phyloP scores from a whole-genome alignment of 306 rosid genomes.

The Echinosophora koreensis region DNA sequence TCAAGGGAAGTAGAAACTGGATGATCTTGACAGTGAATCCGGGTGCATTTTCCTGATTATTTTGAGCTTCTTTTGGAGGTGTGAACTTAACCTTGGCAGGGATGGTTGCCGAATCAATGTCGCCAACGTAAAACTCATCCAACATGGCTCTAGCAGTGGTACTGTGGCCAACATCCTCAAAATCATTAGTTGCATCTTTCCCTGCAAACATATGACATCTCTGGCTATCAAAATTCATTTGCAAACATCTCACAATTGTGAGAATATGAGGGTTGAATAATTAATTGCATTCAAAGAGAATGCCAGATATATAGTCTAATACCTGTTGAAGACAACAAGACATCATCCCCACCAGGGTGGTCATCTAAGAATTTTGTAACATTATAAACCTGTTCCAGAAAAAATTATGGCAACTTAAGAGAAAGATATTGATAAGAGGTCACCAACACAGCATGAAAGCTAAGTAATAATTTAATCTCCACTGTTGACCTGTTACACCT shows the following conservation, averaged over 20 bases:
- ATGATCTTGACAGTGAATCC: conserved; percentile 63
- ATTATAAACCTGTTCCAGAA: conserved; percentile 67
- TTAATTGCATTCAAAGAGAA: not conserved
- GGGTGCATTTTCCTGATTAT: conserved; percentile 62
- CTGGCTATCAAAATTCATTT: conserved; percentile 11
- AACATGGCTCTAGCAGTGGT: conserved; percentile 69
- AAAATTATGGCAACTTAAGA: not conserved
- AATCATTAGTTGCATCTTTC: conserved; percentile 83
- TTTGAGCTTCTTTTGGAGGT: conserved; percentile 68
- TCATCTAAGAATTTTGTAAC: conserved; percentile 88
- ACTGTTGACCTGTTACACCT: too few species aligned
- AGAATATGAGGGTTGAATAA: not conserved
- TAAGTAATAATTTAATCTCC: too few species aligned
- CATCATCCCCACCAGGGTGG: conserved; percentile 95
- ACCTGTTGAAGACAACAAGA: conserved; percentile 76
- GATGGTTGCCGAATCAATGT: conserved; percentile 61
- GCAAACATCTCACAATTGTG: not conserved
- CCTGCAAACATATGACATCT: conserved; percentile 53
- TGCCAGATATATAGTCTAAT: conserved; percentile 7
- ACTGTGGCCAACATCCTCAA: conserved; percentile 87
- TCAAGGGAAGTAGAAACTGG: conserved; percentile 72
- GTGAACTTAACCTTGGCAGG: conserved; percentile 49
- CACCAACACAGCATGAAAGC: too few species aligned
- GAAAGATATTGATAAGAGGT: not conserved
- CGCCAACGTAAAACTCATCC: conserved; percentile 71